Evolutionary conservation across 176 grass and related monocot genomes (phyloP).

Genomic region (Avena atlantica): DNA sequence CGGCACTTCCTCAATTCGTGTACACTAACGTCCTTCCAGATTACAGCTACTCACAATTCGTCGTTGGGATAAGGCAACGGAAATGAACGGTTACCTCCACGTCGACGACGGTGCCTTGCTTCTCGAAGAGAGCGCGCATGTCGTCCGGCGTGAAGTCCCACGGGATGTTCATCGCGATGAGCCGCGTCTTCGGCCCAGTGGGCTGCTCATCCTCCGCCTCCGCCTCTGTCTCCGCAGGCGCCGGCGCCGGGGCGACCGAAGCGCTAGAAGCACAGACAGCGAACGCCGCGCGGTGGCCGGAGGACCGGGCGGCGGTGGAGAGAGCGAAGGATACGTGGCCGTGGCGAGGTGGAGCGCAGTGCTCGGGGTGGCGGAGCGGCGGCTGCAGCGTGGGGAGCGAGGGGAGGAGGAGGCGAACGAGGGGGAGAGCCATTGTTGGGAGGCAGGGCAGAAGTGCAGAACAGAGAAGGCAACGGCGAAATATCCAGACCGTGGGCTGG

Average conservation of each 20-base stretch:
- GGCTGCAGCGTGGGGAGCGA: slow-evolving; percentile 35
- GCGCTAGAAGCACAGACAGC: slow-evolving; percentile 1
- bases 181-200: slow-evolving; percentile 52
- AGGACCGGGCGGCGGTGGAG: slow-evolving; percentile 15
- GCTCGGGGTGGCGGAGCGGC: slow-evolving; percentile 27
- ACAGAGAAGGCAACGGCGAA: neutral
- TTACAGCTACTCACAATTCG: neutral
- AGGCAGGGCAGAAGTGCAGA: neutral
- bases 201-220: slow-evolving; percentile 29
- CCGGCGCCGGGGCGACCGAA: slow-evolving; percentile 32
- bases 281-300: slow-evolving; percentile 26
- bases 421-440: slow-evolving; percentile 61
- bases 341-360: neutral
- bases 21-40: neutral
- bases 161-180: slow-evolving; percentile 93
- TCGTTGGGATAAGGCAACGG: neutral
- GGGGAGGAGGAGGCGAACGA: slow-evolving; percentile 47
- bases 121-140: slow-evolving; percentile 75
- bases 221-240: slow-evolving; percentile 24
- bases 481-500: slow-evolving; percentile 1
- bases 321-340: slow-evolving; percentile 14
- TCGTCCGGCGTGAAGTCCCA: slow-evolving; percentile 80
- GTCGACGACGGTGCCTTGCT: slow-evolving; percentile 73
- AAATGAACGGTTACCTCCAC: slow-evolving; percentile 64
- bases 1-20: neutral